These are phyloP conservation scores for Cytospora piceae DNA, from an alignment of 2,329 filamentous ascomycete species.

Conservation along the genomic window DNA sequence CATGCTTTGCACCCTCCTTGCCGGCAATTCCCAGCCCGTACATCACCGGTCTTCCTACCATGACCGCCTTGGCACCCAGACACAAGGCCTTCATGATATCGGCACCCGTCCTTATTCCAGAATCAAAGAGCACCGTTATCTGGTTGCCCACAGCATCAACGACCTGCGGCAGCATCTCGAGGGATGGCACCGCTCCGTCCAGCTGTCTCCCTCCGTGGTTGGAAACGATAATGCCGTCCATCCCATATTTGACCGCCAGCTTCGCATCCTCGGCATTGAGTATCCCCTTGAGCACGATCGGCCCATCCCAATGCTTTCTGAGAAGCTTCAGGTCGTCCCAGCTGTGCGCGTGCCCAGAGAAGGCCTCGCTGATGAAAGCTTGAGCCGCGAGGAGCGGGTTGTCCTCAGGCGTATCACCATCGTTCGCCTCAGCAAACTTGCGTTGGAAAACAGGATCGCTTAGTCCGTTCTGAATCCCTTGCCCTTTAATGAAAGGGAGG, in stretches of 20 bases:
- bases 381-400: conserved; percentile 53
- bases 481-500: conserved; percentile 60
- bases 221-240: conserved; percentile 57
- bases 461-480: conserved; percentile 66
- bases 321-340: conserved; percentile 67
- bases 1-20: conserved; percentile 56
- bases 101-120: conserved; percentile 57
- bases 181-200: conserved; percentile 56
- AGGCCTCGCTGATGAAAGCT: conserved; percentile 57
- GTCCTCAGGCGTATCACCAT: conserved; percentile 51
- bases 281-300: conserved; percentile 66
- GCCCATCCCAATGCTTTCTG: conserved; percentile 63
- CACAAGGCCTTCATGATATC: conserved; percentile 62
- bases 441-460: conserved; percentile 67
- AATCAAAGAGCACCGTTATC: conserved; percentile 66
- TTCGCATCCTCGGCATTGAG: conserved; percentile 54
- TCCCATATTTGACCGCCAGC: conserved; percentile 48
- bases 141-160: conserved; percentile 63
- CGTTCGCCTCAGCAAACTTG: conserved; percentile 56
- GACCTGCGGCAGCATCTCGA: conserved; percentile 63
- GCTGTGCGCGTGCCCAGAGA: conserved; percentile 55
- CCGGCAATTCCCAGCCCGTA: conserved; percentile 62
- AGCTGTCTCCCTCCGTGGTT: conserved; percentile 64
- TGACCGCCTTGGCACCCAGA: conserved; percentile 59
- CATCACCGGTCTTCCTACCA: conserved; percentile 60